Evolutionary conservation across 1,284 basidiomycete genomes (phyloP).

Genomic region (Trametes sp.): DNA sequence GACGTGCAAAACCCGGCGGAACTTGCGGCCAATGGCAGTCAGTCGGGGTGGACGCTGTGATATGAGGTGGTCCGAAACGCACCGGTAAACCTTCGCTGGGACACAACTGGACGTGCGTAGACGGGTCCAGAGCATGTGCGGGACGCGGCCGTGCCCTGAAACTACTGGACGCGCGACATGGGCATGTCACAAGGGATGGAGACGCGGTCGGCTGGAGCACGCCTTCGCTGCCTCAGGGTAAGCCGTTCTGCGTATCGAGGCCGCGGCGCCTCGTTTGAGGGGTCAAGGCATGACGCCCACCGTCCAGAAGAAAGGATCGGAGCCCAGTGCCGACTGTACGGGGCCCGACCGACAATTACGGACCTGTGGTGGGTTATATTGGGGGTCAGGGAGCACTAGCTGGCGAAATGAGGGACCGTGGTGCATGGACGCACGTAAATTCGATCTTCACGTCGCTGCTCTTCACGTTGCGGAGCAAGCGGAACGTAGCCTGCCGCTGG

Average conservation of each 20-base stretch:
- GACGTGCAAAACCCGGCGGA: conserved; percentile 19
- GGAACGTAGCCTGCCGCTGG: conserved; percentile 2
- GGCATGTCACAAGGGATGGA: conserved; percentile 17
- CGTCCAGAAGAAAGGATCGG: neutral
- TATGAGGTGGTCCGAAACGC: conserved; percentile 17
- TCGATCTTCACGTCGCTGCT: conserved; percentile 5
- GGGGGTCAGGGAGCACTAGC: conserved; percentile 13
- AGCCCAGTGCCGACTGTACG: neutral
- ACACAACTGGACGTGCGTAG: conserved; percentile 4
- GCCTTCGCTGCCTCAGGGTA: conserved; percentile 5
- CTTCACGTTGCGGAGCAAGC: neutral
- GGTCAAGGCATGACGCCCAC: neutral
- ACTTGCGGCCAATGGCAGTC: conserved; percentile 14
- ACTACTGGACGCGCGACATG: conserved; percentile 5
- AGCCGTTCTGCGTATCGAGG: neutral
- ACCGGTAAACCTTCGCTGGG: conserved; percentile 19
- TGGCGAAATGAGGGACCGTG: conserved; percentile 10
- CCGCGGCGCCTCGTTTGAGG: conserved; percentile 7
- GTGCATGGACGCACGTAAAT: conserved; percentile 24
- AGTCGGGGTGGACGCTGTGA: conserved; percentile 14
- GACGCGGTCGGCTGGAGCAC: conserved; percentile 7
- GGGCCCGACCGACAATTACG: neutral
- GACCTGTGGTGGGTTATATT: neutral
- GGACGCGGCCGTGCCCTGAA: neutral
- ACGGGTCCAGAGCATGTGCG: conserved; percentile 15